A percentile compares a stretch with the other conserved stretches of the same genome.
phyloP scores from a whole-genome alignment of 768 basidiomycete species.

The Rhodotorula diobovata region DNA sequence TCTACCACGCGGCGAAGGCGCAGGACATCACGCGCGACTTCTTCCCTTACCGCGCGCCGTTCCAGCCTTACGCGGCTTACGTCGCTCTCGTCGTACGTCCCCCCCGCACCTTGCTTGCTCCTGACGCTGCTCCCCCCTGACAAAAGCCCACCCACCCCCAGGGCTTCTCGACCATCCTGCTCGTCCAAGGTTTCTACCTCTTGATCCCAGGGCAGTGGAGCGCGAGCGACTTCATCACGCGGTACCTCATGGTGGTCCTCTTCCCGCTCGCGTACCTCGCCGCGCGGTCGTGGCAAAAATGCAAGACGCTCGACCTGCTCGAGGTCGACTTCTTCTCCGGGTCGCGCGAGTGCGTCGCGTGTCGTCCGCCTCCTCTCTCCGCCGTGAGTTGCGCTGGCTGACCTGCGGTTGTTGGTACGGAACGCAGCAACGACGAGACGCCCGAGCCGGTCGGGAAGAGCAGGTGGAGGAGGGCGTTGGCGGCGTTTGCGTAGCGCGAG shows the following conservation, averaged over 20 bases:
- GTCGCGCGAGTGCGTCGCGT: conserved; percentile 15
- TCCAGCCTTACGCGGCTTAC: conserved; percentile 15
- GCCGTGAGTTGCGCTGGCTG: too few species aligned
- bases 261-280: conserved; percentile 16
- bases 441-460: neutral
- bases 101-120: neutral
- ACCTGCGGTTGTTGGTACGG: too few species aligned
- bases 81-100: neutral
- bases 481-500: neutral
- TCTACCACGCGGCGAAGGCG: conserved; percentile 11
- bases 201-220: conserved; percentile 7
- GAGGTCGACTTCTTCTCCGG: conserved; percentile 23
- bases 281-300: neutral
- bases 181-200: conserved; percentile 23
- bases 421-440: neutral
- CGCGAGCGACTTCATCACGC: conserved; percentile 8
- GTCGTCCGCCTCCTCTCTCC: too few species aligned
- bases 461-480: neutral
- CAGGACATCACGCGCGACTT: conserved; percentile 13
- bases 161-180: conserved; percentile 16
- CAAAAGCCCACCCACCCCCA: neutral
- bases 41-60: conserved; percentile 12
- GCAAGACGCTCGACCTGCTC: neutral
- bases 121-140: neutral
- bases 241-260: conserved; percentile 17